Percentiles rank a stretch among this genome's conserved stretches.
phyloP scores from a whole-genome alignment of 495 filamentous ascomycete species.

The Penicillium taxi region DNA sequence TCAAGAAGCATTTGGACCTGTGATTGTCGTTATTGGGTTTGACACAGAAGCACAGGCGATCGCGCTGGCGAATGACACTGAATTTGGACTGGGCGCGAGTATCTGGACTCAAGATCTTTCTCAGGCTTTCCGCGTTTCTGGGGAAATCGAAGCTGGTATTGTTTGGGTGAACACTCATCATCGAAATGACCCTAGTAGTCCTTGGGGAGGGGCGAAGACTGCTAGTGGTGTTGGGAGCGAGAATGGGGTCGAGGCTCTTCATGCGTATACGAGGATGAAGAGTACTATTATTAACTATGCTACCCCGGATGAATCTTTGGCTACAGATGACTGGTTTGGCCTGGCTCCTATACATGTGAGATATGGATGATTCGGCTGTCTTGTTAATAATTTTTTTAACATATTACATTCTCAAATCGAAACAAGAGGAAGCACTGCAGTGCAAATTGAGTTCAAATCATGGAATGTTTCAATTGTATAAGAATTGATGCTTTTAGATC shows the following conservation, averaged over 20 bases:
- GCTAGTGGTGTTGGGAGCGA: conserved; percentile 23
- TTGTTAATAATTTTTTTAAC: too few relatives aligned
- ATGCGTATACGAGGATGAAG: conserved; percentile 17
- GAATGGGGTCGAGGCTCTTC: conserved; percentile 20
- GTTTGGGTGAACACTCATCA: conserved; percentile 45
- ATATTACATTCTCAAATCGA: too few relatives aligned
- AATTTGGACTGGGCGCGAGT: conserved; percentile 35
- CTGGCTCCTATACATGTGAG: conserved; percentile 3
- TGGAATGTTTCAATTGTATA: too few relatives aligned
- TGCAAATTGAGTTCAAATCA: too few relatives aligned
- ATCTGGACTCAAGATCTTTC: conserved; percentile 48
- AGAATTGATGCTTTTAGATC: too few relatives aligned
- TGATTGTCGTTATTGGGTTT: conserved; percentile 35
- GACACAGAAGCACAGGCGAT: conserved; percentile 35
- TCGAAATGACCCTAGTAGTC: conserved; percentile 21
- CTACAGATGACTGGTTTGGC: conserved; percentile 21
- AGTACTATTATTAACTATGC: conserved; percentile 23
- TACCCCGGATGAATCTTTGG: conserved; percentile 10
- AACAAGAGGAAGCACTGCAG: too few relatives aligned
- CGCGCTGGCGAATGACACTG: conserved; percentile 31
- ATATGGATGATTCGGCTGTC: conserved; percentile 21
- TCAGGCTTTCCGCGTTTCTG: conserved; percentile 40
- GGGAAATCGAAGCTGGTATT: conserved; percentile 43
- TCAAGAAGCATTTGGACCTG: conserved; percentile 45
- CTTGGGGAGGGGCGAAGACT: conserved; percentile 17